Base-by-base conservation (phyloP, 2,329 filamentous ascomycete genomes). In the Ceratocystis harringtonii region DNA sequence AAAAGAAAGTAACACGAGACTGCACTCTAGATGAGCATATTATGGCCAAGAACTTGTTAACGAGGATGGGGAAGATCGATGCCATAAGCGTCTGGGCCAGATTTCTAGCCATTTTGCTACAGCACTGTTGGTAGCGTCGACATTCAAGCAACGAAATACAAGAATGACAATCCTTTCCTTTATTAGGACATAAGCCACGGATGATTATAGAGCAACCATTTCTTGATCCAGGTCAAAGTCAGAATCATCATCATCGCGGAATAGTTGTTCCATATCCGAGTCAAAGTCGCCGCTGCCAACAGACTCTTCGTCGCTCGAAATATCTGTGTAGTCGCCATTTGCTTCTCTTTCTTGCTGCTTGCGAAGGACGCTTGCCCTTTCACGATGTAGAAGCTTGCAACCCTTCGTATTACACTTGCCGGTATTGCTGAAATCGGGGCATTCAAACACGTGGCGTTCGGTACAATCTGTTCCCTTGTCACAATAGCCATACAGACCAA, bases 401-500 rank as follows among this genome's bases (percentile, higher is more conserved):
- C 86, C 85, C 75, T 86, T 85, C 74, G 83, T 85, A 74, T 85
- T 85, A 83, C 94, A 99, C 68, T 80, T 79, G 71, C 92, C 92
- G 68, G 84, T 90, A 76, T 96, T 95, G 81, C 90, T 89, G 79
- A 95, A 96, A 74, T 95, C 89, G 68, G 94, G 92, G 75, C 94
- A 97, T 75, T 97, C 92, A 76, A 88, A 87, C 66, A 92, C 87
- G 78, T 99, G 94, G 68, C 91, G 87, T 69, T 94, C 85, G 68
- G 83, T 76, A 76, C 94, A 97, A 65, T 80, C 76, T 65, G 82
- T 81, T 68, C 92, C 94, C 73, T 88, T 89, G 68, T 88, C 86
- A 78, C 94, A 97, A 75, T 91, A 97, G 64, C 94, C 92, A 72
- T 92, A 82, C 64, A 85, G 84, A 32, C 89, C 92, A 78, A 99